These are phyloP conservation scores for Phytophthora tubulina DNA, from an alignment of 352 stramenopile species.

Conservation along the genomic window DNA sequence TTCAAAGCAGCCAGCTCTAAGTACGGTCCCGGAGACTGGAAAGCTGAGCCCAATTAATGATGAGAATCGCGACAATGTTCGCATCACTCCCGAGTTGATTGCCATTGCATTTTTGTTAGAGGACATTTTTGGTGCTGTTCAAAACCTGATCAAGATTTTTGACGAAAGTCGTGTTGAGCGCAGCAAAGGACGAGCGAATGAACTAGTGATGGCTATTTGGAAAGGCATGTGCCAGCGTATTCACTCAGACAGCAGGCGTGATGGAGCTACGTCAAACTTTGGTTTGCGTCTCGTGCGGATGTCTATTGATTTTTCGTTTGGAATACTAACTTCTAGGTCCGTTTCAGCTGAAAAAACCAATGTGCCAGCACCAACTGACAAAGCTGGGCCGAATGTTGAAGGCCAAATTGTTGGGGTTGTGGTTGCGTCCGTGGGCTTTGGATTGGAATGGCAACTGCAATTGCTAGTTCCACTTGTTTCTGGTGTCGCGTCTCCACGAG, in stretches of 20 bases:
- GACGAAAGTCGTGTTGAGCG: constrained; percentile 19
- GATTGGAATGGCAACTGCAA: constrained; percentile 58
- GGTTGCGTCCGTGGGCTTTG: constrained; percentile 40
- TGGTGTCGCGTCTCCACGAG: constrained; percentile 19
- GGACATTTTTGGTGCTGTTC: constrained; percentile 54
- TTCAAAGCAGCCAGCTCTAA: constrained; percentile 11
- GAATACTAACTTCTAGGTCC: constrained; percentile 31
- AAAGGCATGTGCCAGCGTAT: constrained; percentile 57
- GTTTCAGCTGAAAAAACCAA: constrained; percentile 8
- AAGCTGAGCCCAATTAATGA: neutral
- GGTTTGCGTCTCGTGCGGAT: constrained; percentile 54
- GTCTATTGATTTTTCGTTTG: constrained; percentile 68
- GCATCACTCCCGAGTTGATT: constrained; percentile 45
- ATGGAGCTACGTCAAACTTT: constrained; percentile 40
- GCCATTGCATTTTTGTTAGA: constrained; percentile 60
- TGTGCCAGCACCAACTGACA: constrained; percentile 6
- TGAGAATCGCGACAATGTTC: neutral
- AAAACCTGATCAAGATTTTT: constrained; percentile 41
- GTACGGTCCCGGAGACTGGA: neutral
- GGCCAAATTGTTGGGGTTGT: constrained; percentile 6
- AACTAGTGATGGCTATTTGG: constrained; percentile 46
- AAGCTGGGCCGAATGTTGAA: constrained; percentile 9
- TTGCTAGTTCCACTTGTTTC: constrained; percentile 51
- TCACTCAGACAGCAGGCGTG: constrained; percentile 8
- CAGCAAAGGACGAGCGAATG: constrained; percentile 8